Conservation (phyloP, 257 asterid species). For the Lithospermum erythrorhizon region DNA sequence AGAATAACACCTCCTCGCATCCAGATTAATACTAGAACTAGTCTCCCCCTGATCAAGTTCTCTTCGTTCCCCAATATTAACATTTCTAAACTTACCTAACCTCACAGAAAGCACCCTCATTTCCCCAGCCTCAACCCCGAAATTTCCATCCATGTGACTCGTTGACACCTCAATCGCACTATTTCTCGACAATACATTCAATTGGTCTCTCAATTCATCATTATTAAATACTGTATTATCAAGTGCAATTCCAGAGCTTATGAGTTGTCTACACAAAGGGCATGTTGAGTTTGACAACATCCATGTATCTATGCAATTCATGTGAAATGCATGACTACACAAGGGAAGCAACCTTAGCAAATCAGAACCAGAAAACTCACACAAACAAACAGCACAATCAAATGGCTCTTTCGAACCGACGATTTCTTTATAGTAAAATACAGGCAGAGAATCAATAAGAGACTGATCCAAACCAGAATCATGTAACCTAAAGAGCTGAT, state of each 20-base stretch:
- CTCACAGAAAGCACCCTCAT: constrained; percentile 32
- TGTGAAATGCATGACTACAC: constrained; percentile 93
- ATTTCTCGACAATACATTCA: constrained; percentile 12
- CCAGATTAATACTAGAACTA: constrained; percentile 25
- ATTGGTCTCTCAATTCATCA: constrained; percentile 11
- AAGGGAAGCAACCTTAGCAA: constrained; percentile 74
- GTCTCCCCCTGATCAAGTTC: constrained; percentile 14
- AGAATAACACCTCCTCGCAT: constrained; percentile 56
- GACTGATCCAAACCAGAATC: constrained; percentile 92
- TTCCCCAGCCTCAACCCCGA: constrained; percentile 15
- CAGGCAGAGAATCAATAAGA: constrained; percentile 77
- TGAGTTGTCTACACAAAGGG: constrained; percentile 74
- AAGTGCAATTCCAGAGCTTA: constrained; percentile 13
- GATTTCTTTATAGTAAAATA: constrained; percentile 67
- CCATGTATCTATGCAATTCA: constrained; percentile 87
- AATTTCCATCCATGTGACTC: constrained; percentile 4
- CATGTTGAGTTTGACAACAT: constrained; percentile 81
- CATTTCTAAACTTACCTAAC: constrained; percentile 43
- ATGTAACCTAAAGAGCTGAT: constrained; percentile 78
- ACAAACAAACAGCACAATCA: constrained; percentile 89
- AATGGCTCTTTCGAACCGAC: constrained; percentile 81
- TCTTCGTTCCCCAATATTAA: constrained; percentile 13
- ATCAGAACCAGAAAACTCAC: constrained; percentile 67
- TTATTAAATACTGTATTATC: constrained; percentile 9
- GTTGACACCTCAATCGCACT: constrained; percentile 8